Evolutionary conservation across 2,329 filamentous ascomycete species (phyloP).

Genomic region (Colletotrichum simmondsii): DNA sequence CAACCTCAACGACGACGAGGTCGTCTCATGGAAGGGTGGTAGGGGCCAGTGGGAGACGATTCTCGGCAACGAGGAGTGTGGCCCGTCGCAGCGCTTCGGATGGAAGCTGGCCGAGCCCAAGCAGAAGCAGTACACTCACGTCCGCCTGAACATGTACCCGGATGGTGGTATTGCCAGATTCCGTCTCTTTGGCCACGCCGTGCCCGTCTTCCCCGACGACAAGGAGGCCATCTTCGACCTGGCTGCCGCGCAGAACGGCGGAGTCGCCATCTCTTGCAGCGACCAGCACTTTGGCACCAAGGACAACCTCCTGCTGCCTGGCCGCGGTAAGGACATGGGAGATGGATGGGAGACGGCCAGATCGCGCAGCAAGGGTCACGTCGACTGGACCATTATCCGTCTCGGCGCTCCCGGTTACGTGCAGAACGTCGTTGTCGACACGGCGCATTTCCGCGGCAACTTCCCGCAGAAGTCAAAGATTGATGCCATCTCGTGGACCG

Average conservation of each 20-base stretch:
- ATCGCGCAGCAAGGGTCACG: slow-evolving; percentile 75
- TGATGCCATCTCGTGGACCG: slow-evolving; percentile 67
- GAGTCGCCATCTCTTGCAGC: slow-evolving; percentile 78
- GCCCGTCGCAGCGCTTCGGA: slow-evolving; percentile 77
- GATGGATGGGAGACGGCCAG: slow-evolving; percentile 89
- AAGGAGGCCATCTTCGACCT: slow-evolving; percentile 76
- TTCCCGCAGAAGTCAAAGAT: slow-evolving; percentile 82
- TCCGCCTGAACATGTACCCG: slow-evolving; percentile 85
- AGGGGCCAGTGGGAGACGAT: slow-evolving; percentile 78
- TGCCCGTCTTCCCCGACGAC: slow-evolving; percentile 79
- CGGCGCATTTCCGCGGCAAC: slow-evolving; percentile 86
- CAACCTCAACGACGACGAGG: slow-evolving; percentile 70
- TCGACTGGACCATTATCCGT: slow-evolving; percentile 84
- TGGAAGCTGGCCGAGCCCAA: slow-evolving; percentile 74
- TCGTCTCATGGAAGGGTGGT: slow-evolving; percentile 69
- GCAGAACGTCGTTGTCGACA: slow-evolving; percentile 79
- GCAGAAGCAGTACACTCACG: slow-evolving; percentile 79
- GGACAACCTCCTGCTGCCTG: slow-evolving; percentile 82
- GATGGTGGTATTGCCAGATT: slow-evolving; percentile 87
- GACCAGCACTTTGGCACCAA: slow-evolving; percentile 89
- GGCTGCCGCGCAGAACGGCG: slow-evolving; percentile 82
- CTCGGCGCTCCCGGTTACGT: slow-evolving; percentile 75
- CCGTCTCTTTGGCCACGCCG: slow-evolving; percentile 79
- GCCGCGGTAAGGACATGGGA: slow-evolving; percentile 85
- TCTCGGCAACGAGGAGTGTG: slow-evolving; percentile 76